Base-by-base conservation (phyloP, 805 yeast species). In the Nakazawaea peltata region DNA sequence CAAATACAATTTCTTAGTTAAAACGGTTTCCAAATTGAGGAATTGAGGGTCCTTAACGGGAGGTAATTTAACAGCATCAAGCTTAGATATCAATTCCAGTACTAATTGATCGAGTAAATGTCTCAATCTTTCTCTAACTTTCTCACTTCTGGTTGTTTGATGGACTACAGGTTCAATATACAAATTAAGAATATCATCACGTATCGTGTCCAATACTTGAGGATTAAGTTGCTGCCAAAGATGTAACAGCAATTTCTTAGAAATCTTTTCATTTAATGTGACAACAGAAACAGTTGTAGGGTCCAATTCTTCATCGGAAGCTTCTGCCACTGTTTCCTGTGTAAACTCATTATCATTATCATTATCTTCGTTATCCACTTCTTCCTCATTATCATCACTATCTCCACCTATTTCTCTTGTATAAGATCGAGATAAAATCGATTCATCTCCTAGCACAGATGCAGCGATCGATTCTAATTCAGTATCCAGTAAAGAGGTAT, bases 91-190 rank as follows among this genome's bases (percentile, higher is more conserved):
- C 27, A 37, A 19, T 28, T 32, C 27, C 6, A 11, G 13, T n/a
- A 37, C 30, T 19, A 32, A 28, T 19, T 37, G 24, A n/a, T 24
- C 24, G 11, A 37, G 12, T 27, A 37, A 32, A 12, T 25, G 25
- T 18, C 40, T 22, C n/a, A 32, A 25, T 19, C 40, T 14, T 6
- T 28, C 36, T 19, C 40, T 25, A 5, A 37, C 36, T 26, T 29
- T 37, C 12, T 37, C 33, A 25, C 23, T 28, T 19, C 32, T 32
- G 3, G 33, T 19, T 17, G 33, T 32, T 8, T 28, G 17, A 13
- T 32, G 13, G 17, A 37, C 36, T 11, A 28, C 32, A 4, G 40
- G 40, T 19, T 37, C 40, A 7, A 37, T 25, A 25, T 32, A 32
- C 7, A 25, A 8, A 15, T 32, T 25, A 10, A 37, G 19, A 8